Evolutionary conservation across 805 yeast species (phyloP).

Genomic region (Yarrowia porcina): DNA sequence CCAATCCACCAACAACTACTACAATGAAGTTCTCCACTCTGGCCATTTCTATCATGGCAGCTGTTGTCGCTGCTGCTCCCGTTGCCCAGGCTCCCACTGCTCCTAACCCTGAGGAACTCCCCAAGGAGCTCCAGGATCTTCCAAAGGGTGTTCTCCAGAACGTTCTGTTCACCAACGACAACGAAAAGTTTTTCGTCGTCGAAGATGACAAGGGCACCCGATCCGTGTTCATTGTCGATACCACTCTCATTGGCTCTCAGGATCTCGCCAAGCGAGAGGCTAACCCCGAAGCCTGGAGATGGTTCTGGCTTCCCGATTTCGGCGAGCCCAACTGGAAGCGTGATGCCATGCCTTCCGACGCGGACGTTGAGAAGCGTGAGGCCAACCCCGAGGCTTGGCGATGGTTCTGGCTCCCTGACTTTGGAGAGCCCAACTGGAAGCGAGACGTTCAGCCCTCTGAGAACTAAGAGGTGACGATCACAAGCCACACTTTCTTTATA

Average conservation of each 20-base stretch:
- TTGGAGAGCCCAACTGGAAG: constrained; percentile 14
- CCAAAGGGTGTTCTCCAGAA: constrained; percentile 10
- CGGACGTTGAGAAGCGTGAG: neutral
- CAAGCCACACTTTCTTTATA: too few species aligned
- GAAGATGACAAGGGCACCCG: neutral
- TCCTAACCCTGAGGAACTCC: neutral
- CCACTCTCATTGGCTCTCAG: neutral
- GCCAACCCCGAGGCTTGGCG: constrained; percentile 5
- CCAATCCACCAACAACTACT: neutral
- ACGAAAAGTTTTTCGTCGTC: neutral
- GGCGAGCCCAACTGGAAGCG: constrained; percentile 24
- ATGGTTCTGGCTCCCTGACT: neutral
- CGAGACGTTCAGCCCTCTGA: too few species aligned
- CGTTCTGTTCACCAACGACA: neutral
- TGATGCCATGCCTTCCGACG: constrained; percentile 14
- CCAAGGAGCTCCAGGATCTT: constrained; percentile 5
- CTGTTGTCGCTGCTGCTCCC: neutral
- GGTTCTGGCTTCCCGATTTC: neutral
- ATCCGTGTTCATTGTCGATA: neutral
- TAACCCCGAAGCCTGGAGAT: constrained; percentile 13
- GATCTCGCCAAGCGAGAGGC: constrained; percentile 18
- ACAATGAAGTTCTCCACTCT: constrained; percentile 14
- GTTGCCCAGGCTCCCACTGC: neutral
- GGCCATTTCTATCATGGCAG: constrained; percentile 1
- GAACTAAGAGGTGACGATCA: too few species aligned